Base-by-base conservation (phyloP, 2,329 filamentous ascomycete species). In the Pseudogymnoascus sp. region DNA sequence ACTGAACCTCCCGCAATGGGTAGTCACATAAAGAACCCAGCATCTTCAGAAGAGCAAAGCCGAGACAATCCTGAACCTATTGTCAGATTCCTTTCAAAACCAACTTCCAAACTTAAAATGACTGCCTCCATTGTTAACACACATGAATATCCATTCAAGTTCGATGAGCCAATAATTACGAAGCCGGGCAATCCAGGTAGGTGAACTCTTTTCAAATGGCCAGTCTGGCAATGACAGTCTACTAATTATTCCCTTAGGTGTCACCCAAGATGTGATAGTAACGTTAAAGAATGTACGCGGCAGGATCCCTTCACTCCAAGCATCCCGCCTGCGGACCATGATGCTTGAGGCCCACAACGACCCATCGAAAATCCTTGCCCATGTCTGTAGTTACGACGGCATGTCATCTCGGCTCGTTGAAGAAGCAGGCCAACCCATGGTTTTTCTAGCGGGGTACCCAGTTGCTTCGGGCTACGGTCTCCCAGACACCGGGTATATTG, bases 401-500 rank as follows among this genome's bases (percentile, higher is more conserved):
- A 70, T 80, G 0, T 76, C 74, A 21, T 78, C 78, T 1, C 74
- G 77, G 0, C 69, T 81, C 0, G 74, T 76, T 5, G 76, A 80
- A 63, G 77, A 80, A 65, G 76, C 78, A 1, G 78, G 78, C 0
- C 80, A 80, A 57, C 78, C 78, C 0, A 70, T 80, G 59, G 65
- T 79, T 9, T 80, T 80, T 63, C 69, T 80, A 0, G 74, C 77
- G 0, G 78, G 78, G 0, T 80, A 77, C 64, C 69, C 77, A 0
- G 75, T 80, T 11, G 71, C 78, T 0, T 75, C 72, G 15, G 67
- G 76, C 0, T 74, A 76, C 61, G 76, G 77, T 1, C 70, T 81
- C 0, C 79, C 79, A 0, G 78, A 81, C 65, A 78, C 79, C 0
- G 79, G 79, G 1, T 81, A 81, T 60, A 80, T 81, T 62, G 78